Conservation (phyloP, 345 rosid genomes). For the Hypericum perforatum region DNA sequence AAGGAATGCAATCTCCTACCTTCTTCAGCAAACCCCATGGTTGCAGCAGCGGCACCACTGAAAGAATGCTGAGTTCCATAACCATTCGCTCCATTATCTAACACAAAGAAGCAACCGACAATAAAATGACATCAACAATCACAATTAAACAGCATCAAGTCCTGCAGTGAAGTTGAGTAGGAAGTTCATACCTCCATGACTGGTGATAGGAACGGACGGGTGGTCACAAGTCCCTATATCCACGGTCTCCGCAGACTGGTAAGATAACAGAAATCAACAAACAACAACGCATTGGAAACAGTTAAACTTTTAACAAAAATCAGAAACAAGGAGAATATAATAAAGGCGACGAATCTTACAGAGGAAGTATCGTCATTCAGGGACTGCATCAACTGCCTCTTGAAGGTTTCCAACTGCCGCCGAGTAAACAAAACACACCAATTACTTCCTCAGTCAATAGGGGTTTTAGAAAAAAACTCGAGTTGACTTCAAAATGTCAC, state of each 20-base stretch:
- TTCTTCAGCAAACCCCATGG: constrained; percentile 29
- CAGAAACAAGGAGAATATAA: neutral
- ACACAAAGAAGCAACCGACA: too few relatives aligned
- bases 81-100: constrained; percentile 48
- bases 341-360: constrained; percentile 33
- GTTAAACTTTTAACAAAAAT: constrained; percentile 4
- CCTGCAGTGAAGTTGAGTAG: too few relatives aligned
- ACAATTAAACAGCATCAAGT: too few relatives aligned
- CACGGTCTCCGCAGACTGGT: constrained; percentile 48
- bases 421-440: neutral
- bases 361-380: constrained; percentile 59
- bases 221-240: constrained; percentile 61
- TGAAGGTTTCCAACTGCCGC: constrained; percentile 73
- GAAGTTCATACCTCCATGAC: constrained; percentile 37
- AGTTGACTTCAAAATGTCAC: constrained; percentile 18
- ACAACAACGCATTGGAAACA: neutral
- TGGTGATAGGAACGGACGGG: constrained; percentile 44
- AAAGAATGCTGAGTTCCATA: constrained; percentile 23
- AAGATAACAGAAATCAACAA: constrained; percentile 4
- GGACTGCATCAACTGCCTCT: constrained; percentile 90
- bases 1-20: constrained; percentile 30
- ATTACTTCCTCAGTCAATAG: constrained; percentile 1
- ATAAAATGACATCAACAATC: too few relatives aligned
- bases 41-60: constrained; percentile 26
- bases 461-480: neutral